phyloP scores from a whole-genome alignment of 306 rosid species.

The Sicyos edulis region DNA sequence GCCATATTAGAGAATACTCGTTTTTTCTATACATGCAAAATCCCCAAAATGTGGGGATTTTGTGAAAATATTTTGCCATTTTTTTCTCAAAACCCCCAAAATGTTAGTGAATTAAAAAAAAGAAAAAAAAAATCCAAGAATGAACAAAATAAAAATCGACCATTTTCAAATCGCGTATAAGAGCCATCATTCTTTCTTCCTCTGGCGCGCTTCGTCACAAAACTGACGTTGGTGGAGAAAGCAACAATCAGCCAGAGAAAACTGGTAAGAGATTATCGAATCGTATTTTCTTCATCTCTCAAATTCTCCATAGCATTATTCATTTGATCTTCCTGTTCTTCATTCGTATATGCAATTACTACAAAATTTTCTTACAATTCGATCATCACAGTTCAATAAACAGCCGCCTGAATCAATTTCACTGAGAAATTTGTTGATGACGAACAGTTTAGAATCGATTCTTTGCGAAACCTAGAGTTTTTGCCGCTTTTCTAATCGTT shows the following conservation, averaged over 20 bases:
- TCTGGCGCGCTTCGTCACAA: not conserved
- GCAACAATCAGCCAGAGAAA: not conserved
- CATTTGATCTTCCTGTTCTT: not conserved
- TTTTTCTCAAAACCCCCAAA: too few relatives aligned
- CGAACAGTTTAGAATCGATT: not conserved
- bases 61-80: too few relatives aligned
- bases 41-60: too few relatives aligned
- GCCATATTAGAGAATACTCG: too few relatives aligned
- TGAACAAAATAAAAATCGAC: too few relatives aligned
- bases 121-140: too few relatives aligned
- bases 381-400: not conserved
- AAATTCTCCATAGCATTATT: conserved; percentile 3
- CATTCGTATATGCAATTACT: conserved; percentile 6
- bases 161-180: not conserved
- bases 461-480: not conserved
- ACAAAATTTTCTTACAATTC: not conserved
- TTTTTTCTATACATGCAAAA: too few relatives aligned
- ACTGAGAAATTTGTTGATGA: not conserved
- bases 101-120: too few relatives aligned
- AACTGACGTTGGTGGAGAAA: conserved; percentile 1
- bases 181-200: not conserved
- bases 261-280: not conserved
- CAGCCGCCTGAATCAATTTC: not conserved
- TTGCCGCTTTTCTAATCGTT: not conserved
- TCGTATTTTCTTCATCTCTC: not conserved